Conservation (phyloP, 805 yeast species). For the Spathaspora boniae region DNA sequence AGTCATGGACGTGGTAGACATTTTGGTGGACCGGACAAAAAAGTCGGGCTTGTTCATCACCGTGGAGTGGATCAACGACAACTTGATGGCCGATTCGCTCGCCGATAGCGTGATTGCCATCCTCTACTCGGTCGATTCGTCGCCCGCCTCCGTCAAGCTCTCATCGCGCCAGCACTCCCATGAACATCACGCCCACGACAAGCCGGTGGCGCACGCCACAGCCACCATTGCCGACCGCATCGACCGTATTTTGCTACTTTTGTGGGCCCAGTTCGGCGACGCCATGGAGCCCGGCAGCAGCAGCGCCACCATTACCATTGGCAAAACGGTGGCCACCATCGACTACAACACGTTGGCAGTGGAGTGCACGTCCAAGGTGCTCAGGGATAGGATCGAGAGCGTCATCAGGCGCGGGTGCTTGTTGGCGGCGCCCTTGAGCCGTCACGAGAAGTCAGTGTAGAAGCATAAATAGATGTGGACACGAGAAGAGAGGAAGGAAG, state of each 20-base stretch:
- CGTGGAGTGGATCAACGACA: slow-evolving; percentile 88
- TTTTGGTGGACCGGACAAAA: slow-evolving; percentile 37
- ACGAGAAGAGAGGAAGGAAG: no score
- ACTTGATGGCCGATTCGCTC: slow-evolving; percentile 78
- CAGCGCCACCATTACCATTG: slow-evolving; percentile 66
- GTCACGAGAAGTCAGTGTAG: slow-evolving; percentile 27
- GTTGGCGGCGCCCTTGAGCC: slow-evolving; percentile 80
- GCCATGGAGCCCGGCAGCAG: slow-evolving; percentile 46
- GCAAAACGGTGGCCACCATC: slow-evolving; percentile 68
- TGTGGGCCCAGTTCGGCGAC: slow-evolving; percentile 87
- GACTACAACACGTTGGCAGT: slow-evolving; percentile 65
- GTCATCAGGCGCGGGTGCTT: slow-evolving; percentile 74
- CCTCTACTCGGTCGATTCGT: slow-evolving; percentile 84
- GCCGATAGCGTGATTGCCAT: slow-evolving; percentile 95
- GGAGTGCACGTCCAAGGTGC: slow-evolving; percentile 65
- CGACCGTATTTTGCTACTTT: slow-evolving; percentile 54
- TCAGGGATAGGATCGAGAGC: slow-evolving; percentile 79
- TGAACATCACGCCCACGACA: slow-evolving; percentile 14
- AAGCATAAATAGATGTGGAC: no score
- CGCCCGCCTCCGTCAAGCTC: slow-evolving; percentile 91
- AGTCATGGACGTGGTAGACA: slow-evolving; percentile 45
- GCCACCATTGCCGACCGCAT: slow-evolving; percentile 30
- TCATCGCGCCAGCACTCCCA: slow-evolving; percentile 61
- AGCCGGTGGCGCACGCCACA: slow-evolving; percentile 16
- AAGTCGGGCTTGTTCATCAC: slow-evolving; percentile 44